A percentile compares a stretch with the other conserved stretches of the same genome.
Conservation (phyloP, 176 grass and related monocot species). For the Rhynchospora pubera region DNA sequence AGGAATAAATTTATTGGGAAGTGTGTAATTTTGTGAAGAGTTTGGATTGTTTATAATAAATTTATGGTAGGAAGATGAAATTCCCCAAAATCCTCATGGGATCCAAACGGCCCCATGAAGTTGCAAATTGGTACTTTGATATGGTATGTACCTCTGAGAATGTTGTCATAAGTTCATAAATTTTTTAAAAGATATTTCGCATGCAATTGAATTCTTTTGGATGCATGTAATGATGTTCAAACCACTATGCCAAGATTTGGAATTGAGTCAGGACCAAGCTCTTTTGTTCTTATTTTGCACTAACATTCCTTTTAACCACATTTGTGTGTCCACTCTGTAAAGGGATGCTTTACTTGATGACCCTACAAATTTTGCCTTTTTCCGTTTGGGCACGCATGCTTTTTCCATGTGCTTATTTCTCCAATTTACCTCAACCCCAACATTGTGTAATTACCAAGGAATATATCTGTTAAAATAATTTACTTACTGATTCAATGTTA, state of each 20-base stretch:
- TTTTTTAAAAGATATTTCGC: background rate
- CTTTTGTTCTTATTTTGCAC: background rate
- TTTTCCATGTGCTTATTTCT: background rate
- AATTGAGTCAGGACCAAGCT: conserved; percentile 3
- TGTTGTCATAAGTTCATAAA: background rate
- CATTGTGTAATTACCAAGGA: background rate
- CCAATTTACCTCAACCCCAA: background rate
- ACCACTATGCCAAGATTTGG: background rate
- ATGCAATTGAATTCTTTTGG: background rate
- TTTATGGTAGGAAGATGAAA: too few species aligned
- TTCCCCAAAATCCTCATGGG: too few species aligned
- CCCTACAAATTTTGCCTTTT: conserved; percentile 3
- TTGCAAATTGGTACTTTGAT: background rate
- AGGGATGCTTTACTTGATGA: conserved; percentile 7
- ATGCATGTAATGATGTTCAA: background rate
- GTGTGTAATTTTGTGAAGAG: too few species aligned
- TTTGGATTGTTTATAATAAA: too few species aligned
- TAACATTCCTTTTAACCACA: background rate
- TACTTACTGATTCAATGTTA: background rate
- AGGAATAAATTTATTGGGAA: too few species aligned
- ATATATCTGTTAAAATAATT: background rate
- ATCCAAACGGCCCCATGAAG: too few species aligned
- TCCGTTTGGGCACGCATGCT: background rate
- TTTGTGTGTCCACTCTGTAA: background rate
- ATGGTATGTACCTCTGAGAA: conserved; percentile 5